A percentile compares a stretch with the other conserved stretches of the same genome.
These are phyloP conservation scores for Mayamaea pseudoterrestris DNA, from an alignment of 108 stramenopile genomes.

Conservation along the genomic window DNA sequence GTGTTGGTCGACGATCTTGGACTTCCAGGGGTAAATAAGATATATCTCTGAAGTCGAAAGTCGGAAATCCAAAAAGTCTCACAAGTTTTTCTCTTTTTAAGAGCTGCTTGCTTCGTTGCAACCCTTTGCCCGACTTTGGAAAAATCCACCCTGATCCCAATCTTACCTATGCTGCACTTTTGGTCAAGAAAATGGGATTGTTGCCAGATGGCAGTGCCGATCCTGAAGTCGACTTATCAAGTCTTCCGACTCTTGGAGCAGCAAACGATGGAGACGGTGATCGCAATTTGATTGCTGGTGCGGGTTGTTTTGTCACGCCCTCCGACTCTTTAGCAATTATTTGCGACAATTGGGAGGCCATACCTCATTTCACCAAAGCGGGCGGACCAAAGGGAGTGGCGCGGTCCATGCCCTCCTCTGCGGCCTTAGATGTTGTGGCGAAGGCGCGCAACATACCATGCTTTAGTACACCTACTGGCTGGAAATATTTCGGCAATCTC, in stretches of 20 bases:
- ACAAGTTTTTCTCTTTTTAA: background rate
- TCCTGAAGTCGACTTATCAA: constrained; percentile 11
- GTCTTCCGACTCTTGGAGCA: constrained; percentile 83
- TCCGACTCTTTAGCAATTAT: constrained; percentile 96
- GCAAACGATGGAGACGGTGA: constrained; percentile 99
- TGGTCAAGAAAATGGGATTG: constrained; percentile 89
- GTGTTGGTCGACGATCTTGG: constrained; percentile 93
- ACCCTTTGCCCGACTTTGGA: constrained; percentile 92
- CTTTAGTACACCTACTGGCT: constrained; percentile 98
- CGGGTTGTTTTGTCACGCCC: constrained; percentile 96
- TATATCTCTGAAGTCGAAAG: background rate
- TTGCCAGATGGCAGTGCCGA: constrained; percentile 67
- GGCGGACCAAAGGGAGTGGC: constrained; percentile 94
- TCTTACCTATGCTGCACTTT: constrained; percentile 90
- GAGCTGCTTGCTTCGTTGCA: constrained; percentile 64
- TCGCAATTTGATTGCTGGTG: constrained; percentile 96
- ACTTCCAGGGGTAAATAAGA: constrained; percentile 42
- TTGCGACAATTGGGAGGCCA: constrained; percentile 90
- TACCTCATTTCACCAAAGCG: constrained; percentile 84
- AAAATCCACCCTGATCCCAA: constrained; percentile 98
- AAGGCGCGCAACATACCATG: constrained; percentile 63
- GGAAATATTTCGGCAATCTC: constrained; percentile 99
- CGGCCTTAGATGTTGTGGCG: constrained; percentile 95
- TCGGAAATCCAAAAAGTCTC: too few relatives aligned
- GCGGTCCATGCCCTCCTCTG: constrained; percentile 96